These are phyloP conservation scores for Ogataea henricii DNA, from an alignment of 805 yeast species.

Conservation along the genomic window DNA sequence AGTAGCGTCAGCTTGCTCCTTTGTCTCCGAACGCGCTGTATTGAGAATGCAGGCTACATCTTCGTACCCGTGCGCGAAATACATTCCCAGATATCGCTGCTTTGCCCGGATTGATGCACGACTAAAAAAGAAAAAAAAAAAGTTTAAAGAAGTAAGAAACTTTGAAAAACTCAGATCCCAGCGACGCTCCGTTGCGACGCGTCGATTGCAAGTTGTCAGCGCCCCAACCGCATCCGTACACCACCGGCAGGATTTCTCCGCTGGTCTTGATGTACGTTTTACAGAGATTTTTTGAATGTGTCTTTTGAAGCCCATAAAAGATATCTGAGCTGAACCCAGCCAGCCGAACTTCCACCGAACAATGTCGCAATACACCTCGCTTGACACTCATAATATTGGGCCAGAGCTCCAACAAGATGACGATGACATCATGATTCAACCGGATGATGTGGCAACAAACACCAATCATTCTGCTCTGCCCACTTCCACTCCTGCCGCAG, in stretches of 20 bases:
- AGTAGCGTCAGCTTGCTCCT: background rate
- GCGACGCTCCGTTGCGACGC: background rate
- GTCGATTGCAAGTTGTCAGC: background rate
- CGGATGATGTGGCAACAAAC: constrained; percentile 19
- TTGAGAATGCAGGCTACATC: background rate
- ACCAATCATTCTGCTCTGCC: background rate
- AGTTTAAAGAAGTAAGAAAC: background rate
- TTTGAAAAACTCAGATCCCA: background rate
- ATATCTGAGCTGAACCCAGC: too few relatives aligned
- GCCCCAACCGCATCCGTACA: constrained; percentile 4
- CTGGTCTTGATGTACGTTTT: constrained; percentile 2
- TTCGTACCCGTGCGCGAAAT: background rate
- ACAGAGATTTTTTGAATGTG: background rate
- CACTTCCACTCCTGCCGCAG: background rate
- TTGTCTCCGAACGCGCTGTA: background rate
- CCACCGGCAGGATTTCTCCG: constrained; percentile 1
- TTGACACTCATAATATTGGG: constrained; percentile 15
- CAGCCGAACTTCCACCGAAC: too few relatives aligned
- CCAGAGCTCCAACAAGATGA: constrained; percentile 16
- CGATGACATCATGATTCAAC: constrained; percentile 28
- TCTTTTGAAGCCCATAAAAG: too few relatives aligned
- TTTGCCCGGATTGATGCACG: background rate
- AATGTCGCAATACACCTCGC: constrained; percentile 16
- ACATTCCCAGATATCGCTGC: background rate
- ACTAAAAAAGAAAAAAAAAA: background rate